Conservation (phyloP, 139 green algal genomes). For the Chlamydomonas eustigma region DNA sequence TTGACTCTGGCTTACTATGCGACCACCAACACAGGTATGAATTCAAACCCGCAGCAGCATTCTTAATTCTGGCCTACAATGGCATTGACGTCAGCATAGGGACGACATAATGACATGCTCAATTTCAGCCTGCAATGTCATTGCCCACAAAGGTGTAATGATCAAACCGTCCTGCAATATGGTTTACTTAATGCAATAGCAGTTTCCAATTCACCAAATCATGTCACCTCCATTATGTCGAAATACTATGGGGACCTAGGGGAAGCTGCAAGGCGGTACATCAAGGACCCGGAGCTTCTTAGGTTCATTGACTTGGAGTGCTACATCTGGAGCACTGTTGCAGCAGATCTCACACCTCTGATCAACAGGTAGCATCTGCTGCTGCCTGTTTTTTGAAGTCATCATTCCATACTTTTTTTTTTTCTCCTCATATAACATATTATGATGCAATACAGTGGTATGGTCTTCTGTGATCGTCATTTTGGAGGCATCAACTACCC, state of each 20-base stretch:
- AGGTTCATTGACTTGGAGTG: slow-evolving; percentile 96
- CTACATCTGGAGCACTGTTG: slow-evolving; percentile 92
- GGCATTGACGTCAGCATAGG: too few relatives aligned
- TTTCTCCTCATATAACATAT: too few relatives aligned
- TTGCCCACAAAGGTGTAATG: too few relatives aligned
- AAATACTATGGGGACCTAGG: too few relatives aligned
- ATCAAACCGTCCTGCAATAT: too few relatives aligned
- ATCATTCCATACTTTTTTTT: too few relatives aligned
- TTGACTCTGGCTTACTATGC: slow-evolving; percentile 79
- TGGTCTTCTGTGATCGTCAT: slow-evolving; percentile 63
- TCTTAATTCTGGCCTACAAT: too few relatives aligned
- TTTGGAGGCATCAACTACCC: slow-evolving; percentile 98
- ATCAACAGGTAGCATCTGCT: slow-evolving; percentile 88
- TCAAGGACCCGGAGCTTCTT: slow-evolving; percentile 88
- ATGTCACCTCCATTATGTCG: background rate
- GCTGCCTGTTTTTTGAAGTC: too few relatives aligned
- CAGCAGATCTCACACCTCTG: slow-evolving; percentile 85
- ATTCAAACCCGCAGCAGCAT: too few relatives aligned
- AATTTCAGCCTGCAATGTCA: too few relatives aligned
- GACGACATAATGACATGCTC: too few relatives aligned
- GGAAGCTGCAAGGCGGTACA: slow-evolving; percentile 79
- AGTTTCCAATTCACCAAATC: background rate
- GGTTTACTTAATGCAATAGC: too few relatives aligned
- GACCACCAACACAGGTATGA: slow-evolving; percentile 73
- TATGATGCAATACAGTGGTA: background rate